phyloP scores from a whole-genome alignment of 2,329 filamentous ascomycete genomes.

The Parafenestella ontariensis region DNA sequence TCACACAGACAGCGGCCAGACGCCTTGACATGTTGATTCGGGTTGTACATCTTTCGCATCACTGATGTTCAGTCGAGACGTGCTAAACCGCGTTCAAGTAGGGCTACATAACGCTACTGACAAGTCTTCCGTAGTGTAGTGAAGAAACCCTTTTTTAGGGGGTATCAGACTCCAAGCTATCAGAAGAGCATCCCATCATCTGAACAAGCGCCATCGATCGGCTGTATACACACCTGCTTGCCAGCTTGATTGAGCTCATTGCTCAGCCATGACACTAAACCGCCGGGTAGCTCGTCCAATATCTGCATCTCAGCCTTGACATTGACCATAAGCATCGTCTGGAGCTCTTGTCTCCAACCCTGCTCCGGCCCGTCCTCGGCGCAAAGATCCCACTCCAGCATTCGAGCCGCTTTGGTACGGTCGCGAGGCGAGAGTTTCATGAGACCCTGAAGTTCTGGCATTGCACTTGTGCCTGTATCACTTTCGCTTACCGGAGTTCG shows the following conservation, averaged over 20 bases:
- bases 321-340: conserved; percentile 76
- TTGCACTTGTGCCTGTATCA: conserved; percentile 13
- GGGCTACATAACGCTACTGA: neutral
- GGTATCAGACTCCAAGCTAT: too few relatives aligned
- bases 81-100: neutral
- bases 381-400: conserved; percentile 57
- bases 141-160: too few relatives aligned
- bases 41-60: conserved; percentile 11
- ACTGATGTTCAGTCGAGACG: neutral
- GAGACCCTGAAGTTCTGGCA: conserved; percentile 47
- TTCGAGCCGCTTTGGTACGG: conserved; percentile 62
- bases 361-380: conserved; percentile 43
- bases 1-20: conserved; percentile 22
- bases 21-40: conserved; percentile 17
- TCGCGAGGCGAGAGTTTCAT: conserved; percentile 64
- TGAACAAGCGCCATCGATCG: conserved; percentile 10
- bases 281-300: conserved; percentile 57
- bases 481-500: conserved; percentile 18
- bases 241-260: conserved; percentile 21
- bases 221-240: conserved; percentile 6
- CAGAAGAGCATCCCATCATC: conserved; percentile 40
- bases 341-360: conserved; percentile 65
- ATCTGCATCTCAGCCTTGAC: conserved; percentile 80
- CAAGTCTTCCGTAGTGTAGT: too few relatives aligned
- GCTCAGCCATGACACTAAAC: conserved; percentile 42